These are phyloP conservation scores for Pleurotus ostreatus DNA, from an alignment of 768 basidiomycete genomes.

Conservation along the genomic window DNA sequence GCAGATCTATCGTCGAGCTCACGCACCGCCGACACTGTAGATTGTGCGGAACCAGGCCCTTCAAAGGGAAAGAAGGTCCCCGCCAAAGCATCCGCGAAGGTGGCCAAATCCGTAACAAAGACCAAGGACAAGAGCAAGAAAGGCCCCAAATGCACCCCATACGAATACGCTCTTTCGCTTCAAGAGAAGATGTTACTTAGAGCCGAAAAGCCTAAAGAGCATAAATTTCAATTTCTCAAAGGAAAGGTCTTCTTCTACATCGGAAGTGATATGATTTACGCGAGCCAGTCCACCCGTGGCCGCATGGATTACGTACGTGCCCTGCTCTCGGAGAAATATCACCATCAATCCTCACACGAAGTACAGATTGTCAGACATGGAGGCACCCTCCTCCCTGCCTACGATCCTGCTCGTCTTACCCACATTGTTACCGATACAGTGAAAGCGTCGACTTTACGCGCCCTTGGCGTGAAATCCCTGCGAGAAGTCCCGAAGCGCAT, in stretches of 20 bases:
- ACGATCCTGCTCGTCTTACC: constrained; percentile 53
- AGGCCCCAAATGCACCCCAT: constrained; percentile 45
- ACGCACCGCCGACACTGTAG: constrained; percentile 3
- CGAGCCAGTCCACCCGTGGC: constrained; percentile 44
- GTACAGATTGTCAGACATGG: constrained; percentile 60
- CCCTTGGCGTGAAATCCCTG: constrained; percentile 36
- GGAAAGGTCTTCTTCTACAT: constrained; percentile 56
- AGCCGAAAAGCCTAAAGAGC: constrained; percentile 16
- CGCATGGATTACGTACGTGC: constrained; percentile 61
- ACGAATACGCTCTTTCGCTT: constrained; percentile 51
- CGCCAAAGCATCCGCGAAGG: constrained; percentile 5
- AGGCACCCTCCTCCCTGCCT: constrained; percentile 55
- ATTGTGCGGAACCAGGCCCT: not conserved
- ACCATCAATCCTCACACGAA: too few species aligned
- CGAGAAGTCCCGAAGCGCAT: constrained; percentile 61
- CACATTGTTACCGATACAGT: constrained; percentile 59
- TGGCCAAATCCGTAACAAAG: constrained; percentile 13
- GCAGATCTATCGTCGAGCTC: constrained; percentile 10
- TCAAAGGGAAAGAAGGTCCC: not conserved
- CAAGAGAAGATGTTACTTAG: constrained; percentile 24
- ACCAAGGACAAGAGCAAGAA: constrained; percentile 18
- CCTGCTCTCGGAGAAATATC: not conserved
- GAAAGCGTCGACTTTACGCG: constrained; percentile 25
- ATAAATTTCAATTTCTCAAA: constrained; percentile 33
- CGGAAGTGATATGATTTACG: constrained; percentile 54